Percentiles rank a stretch among this genome's conserved stretches.
Conservation (phyloP, 1,139 yeast species). For the Sugiyamaella sp. region DNA sequence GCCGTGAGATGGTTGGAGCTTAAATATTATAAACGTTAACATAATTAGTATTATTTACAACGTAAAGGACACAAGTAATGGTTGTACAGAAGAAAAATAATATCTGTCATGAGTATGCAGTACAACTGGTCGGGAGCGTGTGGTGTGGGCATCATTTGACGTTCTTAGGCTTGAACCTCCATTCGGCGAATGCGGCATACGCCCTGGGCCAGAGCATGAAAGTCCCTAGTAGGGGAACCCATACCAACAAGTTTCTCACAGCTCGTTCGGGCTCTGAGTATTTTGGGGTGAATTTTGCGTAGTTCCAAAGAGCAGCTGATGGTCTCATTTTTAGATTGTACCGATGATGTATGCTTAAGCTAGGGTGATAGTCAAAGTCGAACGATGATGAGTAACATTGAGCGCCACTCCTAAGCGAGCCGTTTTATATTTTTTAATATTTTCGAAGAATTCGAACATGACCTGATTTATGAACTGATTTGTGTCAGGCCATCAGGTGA, state of each 20-base stretch:
- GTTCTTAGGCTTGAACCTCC: conserved; percentile 10
- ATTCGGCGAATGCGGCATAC: neutral
- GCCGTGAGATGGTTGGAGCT: conserved; percentile 64
- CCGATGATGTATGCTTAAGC: neutral
- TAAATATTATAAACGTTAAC: conserved; percentile 34
- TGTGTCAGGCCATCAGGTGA: conserved; percentile 1
- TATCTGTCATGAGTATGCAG: neutral
- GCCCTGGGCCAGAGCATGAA: conserved; percentile 14
- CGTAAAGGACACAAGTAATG: neutral
- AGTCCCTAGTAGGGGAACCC: conserved; percentile 10
- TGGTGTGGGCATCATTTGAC: neutral
- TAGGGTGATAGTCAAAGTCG: neutral
- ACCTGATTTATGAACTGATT: conserved; percentile 5
- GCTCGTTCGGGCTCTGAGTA: conserved; percentile 10
- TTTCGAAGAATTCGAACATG: too few species aligned
- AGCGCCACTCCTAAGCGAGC: neutral
- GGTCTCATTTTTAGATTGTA: conserved; percentile 11
- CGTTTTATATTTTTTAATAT: too few species aligned
- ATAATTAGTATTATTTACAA: neutral
- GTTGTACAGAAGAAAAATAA: neutral
- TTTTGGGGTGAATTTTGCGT: neutral
- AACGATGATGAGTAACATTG: neutral
- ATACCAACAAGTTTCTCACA: conserved; percentile 14
- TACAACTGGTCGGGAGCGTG: neutral
- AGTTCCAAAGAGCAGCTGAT: conserved; percentile 6